Conservation (phyloP, 2,329 filamentous ascomycete species). For the Phoma sp. region DNA sequence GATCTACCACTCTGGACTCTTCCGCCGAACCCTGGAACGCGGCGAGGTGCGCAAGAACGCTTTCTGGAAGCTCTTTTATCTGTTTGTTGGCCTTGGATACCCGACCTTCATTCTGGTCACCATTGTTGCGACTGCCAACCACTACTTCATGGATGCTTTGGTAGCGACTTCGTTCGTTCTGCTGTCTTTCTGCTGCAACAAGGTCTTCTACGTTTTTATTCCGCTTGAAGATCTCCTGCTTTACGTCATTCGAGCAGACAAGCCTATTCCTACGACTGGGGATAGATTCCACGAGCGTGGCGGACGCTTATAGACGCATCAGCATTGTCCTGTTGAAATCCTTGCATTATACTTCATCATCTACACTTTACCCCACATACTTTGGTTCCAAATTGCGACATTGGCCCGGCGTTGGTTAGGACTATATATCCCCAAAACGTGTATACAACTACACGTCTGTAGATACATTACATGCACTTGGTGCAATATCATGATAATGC, state of each 20-base stretch:
- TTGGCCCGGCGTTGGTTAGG: slow-evolving; percentile 15
- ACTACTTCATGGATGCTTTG: slow-evolving; percentile 65
- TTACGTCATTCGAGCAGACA: slow-evolving; percentile 59
- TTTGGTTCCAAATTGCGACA: slow-evolving; percentile 11
- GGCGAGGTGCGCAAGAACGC: slow-evolving; percentile 53
- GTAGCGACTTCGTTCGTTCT: slow-evolving; percentile 59
- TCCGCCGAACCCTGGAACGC: slow-evolving; percentile 53
- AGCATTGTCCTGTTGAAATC: not conserved
- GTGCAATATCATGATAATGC: slow-evolving; percentile 8
- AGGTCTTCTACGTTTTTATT: slow-evolving; percentile 59
- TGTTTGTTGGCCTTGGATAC: slow-evolving; percentile 60
- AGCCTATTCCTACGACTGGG: slow-evolving; percentile 63
- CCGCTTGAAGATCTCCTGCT: slow-evolving; percentile 61
- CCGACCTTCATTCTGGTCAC: slow-evolving; percentile 62
- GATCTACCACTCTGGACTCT: slow-evolving; percentile 60
- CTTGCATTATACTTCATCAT: slow-evolving; percentile 2
- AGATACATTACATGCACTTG: slow-evolving; percentile 3
- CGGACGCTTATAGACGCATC: slow-evolving; percentile 33
- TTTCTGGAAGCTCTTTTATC: slow-evolving; percentile 54
- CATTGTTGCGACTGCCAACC: slow-evolving; percentile 69
- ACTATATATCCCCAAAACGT: slow-evolving; percentile 7
- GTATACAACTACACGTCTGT: slow-evolving; percentile 8
- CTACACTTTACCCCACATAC: not conserved
- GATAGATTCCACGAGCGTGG: slow-evolving; percentile 52
- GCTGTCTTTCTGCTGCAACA: slow-evolving; percentile 58